Conservation (phyloP, 371 early-diverging fungal genomes). For the Rhizomucor miehei region DNA sequence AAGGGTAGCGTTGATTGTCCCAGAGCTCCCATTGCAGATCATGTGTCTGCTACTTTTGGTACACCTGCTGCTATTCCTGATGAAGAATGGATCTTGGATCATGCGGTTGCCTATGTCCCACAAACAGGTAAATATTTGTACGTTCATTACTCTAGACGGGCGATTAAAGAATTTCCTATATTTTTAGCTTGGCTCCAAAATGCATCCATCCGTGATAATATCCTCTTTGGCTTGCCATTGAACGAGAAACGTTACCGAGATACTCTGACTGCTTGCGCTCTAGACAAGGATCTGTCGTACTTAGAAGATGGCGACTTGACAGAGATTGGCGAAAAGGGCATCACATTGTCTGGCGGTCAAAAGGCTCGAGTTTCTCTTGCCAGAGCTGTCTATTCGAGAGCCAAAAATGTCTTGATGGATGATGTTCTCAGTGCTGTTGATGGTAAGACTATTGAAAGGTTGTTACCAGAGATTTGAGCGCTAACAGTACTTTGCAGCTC, state of each 20-base stretch:
- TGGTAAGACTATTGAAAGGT: slow-evolving; percentile 27
- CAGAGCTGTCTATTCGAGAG: slow-evolving; percentile 78
- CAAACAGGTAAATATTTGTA: slow-evolving; percentile 25
- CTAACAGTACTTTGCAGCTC: slow-evolving; percentile 37
- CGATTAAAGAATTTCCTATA: background rate
- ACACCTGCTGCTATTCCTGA: slow-evolving; percentile 7
- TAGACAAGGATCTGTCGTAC: slow-evolving; percentile 47
- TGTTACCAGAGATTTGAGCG: background rate
- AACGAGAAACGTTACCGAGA: slow-evolving; percentile 44
- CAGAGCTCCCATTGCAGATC: slow-evolving; percentile 31
- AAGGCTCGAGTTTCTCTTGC: slow-evolving; percentile 83
- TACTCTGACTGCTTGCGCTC: slow-evolving; percentile 63
- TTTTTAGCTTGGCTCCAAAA: slow-evolving; percentile 83
- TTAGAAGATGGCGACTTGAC: slow-evolving; percentile 87
- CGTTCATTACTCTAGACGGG: background rate
- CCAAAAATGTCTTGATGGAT: slow-evolving; percentile 74
- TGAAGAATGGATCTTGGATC: slow-evolving; percentile 26
- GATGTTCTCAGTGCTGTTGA: slow-evolving; percentile 83
- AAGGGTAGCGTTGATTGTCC: slow-evolving; percentile 45
- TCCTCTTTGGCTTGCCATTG: slow-evolving; percentile 49
- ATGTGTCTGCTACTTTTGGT: slow-evolving; percentile 13
- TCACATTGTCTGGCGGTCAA: slow-evolving; percentile 76
- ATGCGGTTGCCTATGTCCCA: slow-evolving; percentile 28
- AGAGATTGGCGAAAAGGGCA: slow-evolving; percentile 89
- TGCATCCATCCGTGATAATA: slow-evolving; percentile 69